These are phyloP conservation scores for Rhodosporidiobolus odoratus DNA, from an alignment of 768 basidiomycete genomes.

Conservation along the genomic window DNA sequence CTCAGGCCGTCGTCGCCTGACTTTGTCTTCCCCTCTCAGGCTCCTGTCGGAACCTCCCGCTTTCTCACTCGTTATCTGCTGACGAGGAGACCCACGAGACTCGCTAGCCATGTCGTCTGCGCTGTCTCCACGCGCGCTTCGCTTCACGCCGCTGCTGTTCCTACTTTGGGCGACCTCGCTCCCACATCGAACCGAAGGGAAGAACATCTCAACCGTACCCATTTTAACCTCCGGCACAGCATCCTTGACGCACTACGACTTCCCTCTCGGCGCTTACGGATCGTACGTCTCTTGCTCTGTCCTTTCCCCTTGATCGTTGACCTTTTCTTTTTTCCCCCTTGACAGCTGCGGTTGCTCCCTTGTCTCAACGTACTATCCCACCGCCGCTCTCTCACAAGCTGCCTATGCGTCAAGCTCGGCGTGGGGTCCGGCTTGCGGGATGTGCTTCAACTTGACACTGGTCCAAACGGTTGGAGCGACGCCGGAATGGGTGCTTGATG, in stretches of 20 bases:
- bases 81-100: too few relatives aligned
- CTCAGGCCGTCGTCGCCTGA: too few relatives aligned
- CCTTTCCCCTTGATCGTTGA: neutral
- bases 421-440: slow-evolving; percentile 23
- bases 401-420: slow-evolving; percentile 12
- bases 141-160: too few relatives aligned
- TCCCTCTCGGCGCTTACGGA: neutral
- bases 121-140: neutral
- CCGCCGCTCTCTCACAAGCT: slow-evolving; percentile 19
- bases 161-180: neutral
- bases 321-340: neutral
- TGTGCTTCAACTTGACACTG: slow-evolving; percentile 24
- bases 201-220: slow-evolving; percentile 16
- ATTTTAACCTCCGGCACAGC: slow-evolving; percentile 5
- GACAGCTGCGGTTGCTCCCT: slow-evolving; percentile 18
- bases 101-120: too few relatives aligned
- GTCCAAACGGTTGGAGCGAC: neutral
- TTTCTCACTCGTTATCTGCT: too few relatives aligned
- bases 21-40: too few relatives aligned
- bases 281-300: neutral
- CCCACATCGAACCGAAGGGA: neutral
- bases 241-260: slow-evolving; percentile 16
- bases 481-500: slow-evolving; percentile 3
- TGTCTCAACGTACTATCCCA: slow-evolving; percentile 12
- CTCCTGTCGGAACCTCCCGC: too few relatives aligned